Evolutionary conservation across 2,329 filamentous ascomycete genomes (phyloP), one percentile per base, ranked within the genome.

Genomic region (Thielaviopsis euricoi): DNA sequence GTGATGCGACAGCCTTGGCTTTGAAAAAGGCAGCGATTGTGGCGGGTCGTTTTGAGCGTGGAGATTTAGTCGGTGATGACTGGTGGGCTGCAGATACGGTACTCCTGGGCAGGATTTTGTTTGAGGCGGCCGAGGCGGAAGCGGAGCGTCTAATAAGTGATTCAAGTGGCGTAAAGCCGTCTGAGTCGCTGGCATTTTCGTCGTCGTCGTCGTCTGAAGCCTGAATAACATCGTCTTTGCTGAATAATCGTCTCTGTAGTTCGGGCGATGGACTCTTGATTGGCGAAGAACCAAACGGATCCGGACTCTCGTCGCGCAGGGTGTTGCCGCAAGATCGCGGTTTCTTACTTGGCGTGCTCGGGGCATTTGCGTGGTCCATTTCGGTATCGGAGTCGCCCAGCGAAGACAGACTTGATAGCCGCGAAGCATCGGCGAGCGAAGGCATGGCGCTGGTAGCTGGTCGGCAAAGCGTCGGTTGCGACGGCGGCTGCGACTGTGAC

Each of bases 151-250:
- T 46, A 25, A 57, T 50, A 15, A 57, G 56, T 22, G 50, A 33
- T 6, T 22, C 37, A 23, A 57, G 52, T 9, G 56, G 75, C 15
- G 84, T 73, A 0, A 83, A 84, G 53, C 76, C 77, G 25, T 80
- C 78, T 19, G 81, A 81, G 19, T 65, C 78, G 63, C 83, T 76
- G 26, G 76, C 77, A 19, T 78, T 78, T n/a, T 86, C 85, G 10
- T 85, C 84, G 64, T 90, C 87, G 17, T 86, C 85, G 10, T 85
- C 84, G 64, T 90, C 87, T 0, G 87, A 89, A 57, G 80, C 83
- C 52, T 76, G 76, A 48, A 90, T 85, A 58, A 84, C 71, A 13
- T 80, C 69, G 64, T 80, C 73, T 67, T 80, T 72, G 60, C 74
- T 71, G 53, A 70, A 62, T 9, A 58, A 54, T 60, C 63, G 46